phyloP scores from a whole-genome alignment of 768 basidiomycete species.

The Auricularia heimuer region DNA sequence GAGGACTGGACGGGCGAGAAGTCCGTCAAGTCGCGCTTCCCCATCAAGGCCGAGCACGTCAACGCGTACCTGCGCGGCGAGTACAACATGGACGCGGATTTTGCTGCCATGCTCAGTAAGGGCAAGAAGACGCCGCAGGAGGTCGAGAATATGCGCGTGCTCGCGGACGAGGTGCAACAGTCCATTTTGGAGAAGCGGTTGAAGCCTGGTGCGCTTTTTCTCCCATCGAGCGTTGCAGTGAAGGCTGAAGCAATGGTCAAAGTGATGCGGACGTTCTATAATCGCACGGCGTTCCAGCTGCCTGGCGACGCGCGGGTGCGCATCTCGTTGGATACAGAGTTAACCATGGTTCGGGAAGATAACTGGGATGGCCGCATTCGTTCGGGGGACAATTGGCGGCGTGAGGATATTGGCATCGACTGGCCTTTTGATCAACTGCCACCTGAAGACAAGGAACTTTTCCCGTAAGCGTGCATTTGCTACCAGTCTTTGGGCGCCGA shows the following conservation, averaged over 20 bases:
- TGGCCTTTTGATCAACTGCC: conserved; percentile 73
- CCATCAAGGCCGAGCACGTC: conserved; percentile 87
- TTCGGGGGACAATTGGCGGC: conserved; percentile 85
- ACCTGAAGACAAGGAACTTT: conserved; percentile 77
- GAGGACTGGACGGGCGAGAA: conserved; percentile 94
- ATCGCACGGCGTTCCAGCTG: conserved; percentile 96
- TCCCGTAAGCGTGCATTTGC: conserved; percentile 45
- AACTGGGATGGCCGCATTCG: conserved; percentile 82
- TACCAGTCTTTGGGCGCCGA: conserved; percentile 19
- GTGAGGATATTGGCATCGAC: conserved; percentile 89
- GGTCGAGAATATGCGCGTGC: conserved; percentile 87
- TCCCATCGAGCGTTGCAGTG: neutral
- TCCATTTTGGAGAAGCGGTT: conserved; percentile 73
- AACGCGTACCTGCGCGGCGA: conserved; percentile 86
- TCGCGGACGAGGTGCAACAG: conserved; percentile 97
- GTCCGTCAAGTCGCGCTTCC: conserved; percentile 53
- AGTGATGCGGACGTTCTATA: conserved; percentile 96
- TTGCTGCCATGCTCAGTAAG: conserved; percentile 73
- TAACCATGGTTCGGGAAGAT: conserved; percentile 90
- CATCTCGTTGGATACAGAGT: conserved; percentile 94
- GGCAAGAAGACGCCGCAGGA: conserved; percentile 91
- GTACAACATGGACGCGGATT: conserved; percentile 88
- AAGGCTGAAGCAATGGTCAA: conserved; percentile 19
- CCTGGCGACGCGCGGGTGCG: conserved; percentile 98
- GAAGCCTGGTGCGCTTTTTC: conserved; percentile 53